Evolutionary conservation across 176 grass and related monocot genomes (phyloP), one percentile per base, ranked within the genome.

Genomic region (Oryza brachyantha): DNA sequence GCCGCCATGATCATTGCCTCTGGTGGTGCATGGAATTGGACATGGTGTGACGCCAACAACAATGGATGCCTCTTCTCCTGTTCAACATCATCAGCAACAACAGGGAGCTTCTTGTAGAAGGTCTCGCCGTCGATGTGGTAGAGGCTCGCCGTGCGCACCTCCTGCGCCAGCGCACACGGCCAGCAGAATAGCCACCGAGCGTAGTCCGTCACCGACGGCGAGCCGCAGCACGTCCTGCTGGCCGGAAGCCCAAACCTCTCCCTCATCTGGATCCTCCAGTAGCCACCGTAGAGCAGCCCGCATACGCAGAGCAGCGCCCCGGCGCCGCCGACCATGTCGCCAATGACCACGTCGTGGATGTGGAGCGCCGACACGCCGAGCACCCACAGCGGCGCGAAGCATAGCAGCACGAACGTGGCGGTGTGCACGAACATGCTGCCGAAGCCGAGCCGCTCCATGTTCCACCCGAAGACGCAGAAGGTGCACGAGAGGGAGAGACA

Each of bases 141-240:
- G 17, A 66, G 48, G 32, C 40, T 96, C n/a, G 81, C 89, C 2
- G 89, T 96, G 65, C 93, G 84, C 41, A 96, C 93, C 79, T 96
- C 93, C 79, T 96, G 93, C 41, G 93, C 89, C 29, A 96, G 77
- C 29, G 93, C 83, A 77, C 81, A 96, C 0, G 89, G 66, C 89
- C 93, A 92, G 67, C 93, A 96, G n/a, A 96, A 92, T 32, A 96
- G 74, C 93, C 93, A 96, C 6, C 78, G 87, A 2, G 84, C 48
- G 68, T 92, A 96, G 64, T 96, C 93, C 8, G 89, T 92, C 5
- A 91, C 19, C 2, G 89, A 88, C 26, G 22, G 13, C 1, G 84
- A 96, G 9, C 79, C 64, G 8, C 31, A 89, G 64, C 93, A 90
- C 6, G 68, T 28, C 2, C 27, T 10, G 66, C 38, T 86, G 3